Conservation (phyloP, 495 filamentous ascomycete genomes). For the Parachaetomium inaequale region DNA sequence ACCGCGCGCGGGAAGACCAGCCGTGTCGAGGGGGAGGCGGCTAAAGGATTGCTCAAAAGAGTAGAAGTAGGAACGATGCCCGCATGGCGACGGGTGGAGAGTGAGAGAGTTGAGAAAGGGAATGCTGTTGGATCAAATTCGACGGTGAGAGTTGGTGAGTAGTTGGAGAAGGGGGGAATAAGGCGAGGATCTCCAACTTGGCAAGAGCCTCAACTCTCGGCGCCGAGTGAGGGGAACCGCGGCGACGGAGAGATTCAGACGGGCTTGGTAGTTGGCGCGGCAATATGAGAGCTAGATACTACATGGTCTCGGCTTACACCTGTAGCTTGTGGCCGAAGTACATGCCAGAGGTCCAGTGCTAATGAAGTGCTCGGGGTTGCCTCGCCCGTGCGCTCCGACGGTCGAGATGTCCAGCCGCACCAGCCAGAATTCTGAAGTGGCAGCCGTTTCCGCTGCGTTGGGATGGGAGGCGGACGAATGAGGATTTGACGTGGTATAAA, state of each 20-base stretch:
- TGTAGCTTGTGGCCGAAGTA: too few species aligned
- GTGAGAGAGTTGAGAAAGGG: neutral
- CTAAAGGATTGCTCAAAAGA: neutral
- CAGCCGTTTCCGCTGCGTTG: neutral
- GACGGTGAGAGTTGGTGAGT: neutral
- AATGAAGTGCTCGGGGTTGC: neutral
- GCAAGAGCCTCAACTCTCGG: conserved; percentile 9
- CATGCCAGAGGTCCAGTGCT: neutral
- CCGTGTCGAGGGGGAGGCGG: neutral
- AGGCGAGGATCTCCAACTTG: conserved; percentile 4
- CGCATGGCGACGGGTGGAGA: neutral
- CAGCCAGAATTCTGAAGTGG: neutral
- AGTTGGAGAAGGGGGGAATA: neutral
- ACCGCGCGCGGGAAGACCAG: conserved; percentile 1
- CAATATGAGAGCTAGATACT: neutral
- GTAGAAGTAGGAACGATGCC: neutral
- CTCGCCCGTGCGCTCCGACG: neutral
- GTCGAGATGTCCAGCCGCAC: neutral
- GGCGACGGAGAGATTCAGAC: neutral
- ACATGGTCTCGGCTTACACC: neutral
- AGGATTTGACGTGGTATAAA: neutral
- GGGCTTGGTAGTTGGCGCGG: neutral
- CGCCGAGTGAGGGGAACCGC: neutral
- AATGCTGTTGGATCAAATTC: neutral
- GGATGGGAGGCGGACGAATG: conserved; percentile 1